Conservation (phyloP, 495 filamentous ascomycete species). For the Penicillium riverlandense region DNA sequence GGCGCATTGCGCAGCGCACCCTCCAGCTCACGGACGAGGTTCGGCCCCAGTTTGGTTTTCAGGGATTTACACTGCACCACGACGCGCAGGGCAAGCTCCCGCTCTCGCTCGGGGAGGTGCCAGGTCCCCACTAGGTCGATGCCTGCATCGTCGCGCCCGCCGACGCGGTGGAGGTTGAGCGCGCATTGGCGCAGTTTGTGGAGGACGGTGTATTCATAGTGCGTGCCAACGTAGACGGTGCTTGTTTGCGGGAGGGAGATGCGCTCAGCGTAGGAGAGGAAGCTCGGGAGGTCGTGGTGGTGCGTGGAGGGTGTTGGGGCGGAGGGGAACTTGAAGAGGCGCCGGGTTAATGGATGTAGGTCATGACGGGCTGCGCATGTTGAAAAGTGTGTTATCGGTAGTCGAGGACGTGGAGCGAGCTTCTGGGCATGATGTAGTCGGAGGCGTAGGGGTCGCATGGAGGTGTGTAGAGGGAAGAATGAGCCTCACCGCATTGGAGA, state of each 20-base stretch:
- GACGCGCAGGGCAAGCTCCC: slow-evolving; percentile 46
- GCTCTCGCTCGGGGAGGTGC: slow-evolving; percentile 46
- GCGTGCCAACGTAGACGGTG: slow-evolving; percentile 39
- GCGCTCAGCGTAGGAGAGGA: slow-evolving; percentile 61
- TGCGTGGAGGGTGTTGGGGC: slow-evolving; percentile 37
- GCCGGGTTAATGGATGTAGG: slow-evolving; percentile 29
- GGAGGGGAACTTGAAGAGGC: slow-evolving; percentile 31
- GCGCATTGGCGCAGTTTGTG: slow-evolving; percentile 51
- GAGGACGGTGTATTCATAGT: slow-evolving; percentile 70
- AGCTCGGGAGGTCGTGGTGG: slow-evolving; percentile 64
- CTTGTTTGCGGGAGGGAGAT: slow-evolving; percentile 26
- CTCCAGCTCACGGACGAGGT: slow-evolving; percentile 75
- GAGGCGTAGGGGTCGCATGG: slow-evolving; percentile 14
- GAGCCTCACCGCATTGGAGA: slow-evolving; percentile 10
- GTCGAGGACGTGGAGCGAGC: too few species aligned
- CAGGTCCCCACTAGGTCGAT: slow-evolving; percentile 83
- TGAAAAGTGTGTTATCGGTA: too few species aligned
- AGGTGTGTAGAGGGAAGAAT: slow-evolving; percentile 7
- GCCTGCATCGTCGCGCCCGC: slow-evolving; percentile 67
- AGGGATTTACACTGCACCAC: slow-evolving; percentile 78
- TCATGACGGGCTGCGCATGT: slow-evolving; percentile 4
- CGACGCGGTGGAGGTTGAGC: slow-evolving; percentile 64
- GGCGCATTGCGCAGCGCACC: slow-evolving; percentile 69
- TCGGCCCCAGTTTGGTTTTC: slow-evolving; percentile 49
- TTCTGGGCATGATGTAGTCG: slow-evolving; percentile 3